A percentile compares a stretch with the other conserved stretches of the same genome.
These are phyloP conservation scores for Silene conica DNA, from an alignment of 148 eudicot species.

Conservation along the genomic window DNA sequence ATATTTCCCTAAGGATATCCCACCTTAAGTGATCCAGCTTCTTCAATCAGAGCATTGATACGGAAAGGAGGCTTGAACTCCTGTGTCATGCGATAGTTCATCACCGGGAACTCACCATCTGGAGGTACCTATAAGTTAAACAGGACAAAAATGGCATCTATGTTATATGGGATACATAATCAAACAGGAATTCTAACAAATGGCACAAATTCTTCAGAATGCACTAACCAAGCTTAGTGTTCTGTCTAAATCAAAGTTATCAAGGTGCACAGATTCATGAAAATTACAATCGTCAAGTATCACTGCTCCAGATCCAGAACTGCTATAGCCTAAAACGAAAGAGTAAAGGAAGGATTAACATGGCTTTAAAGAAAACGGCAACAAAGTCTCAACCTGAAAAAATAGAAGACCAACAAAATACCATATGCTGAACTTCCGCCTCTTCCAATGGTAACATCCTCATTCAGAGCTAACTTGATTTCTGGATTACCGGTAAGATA, in stretches of 20 bases:
- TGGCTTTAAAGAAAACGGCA: slow-evolving; percentile 3
- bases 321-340: slow-evolving; percentile 49
- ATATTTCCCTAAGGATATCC: neutral
- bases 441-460: slow-evolving; percentile 72
- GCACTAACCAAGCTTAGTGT: slow-evolving; percentile 73
- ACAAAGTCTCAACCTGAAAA: slow-evolving; percentile 2
- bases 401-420: slow-evolving; percentile 26
- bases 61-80: slow-evolving; percentile 95
- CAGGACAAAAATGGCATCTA: slow-evolving; percentile 5
- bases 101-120: slow-evolving; percentile 98
- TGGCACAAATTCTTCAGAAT: neutral
- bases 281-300: slow-evolving; percentile 93
- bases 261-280: slow-evolving; percentile 93
- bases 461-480: slow-evolving; percentile 85
- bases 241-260: slow-evolving; percentile 81
- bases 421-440: slow-evolving; percentile 70
- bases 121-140: slow-evolving; percentile 66
- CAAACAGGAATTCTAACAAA: slow-evolving; percentile 11
- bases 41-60: slow-evolving; percentile 76
- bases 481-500: slow-evolving; percentile 93
- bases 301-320: slow-evolving; percentile 83
- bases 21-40: slow-evolving; percentile 89
- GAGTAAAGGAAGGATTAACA: slow-evolving; percentile 8
- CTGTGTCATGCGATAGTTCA: slow-evolving; percentile 98
- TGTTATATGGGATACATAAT: neutral